Base-by-base conservation (phyloP, 495 filamentous ascomycete genomes). In the Patellaria atrata region DNA sequence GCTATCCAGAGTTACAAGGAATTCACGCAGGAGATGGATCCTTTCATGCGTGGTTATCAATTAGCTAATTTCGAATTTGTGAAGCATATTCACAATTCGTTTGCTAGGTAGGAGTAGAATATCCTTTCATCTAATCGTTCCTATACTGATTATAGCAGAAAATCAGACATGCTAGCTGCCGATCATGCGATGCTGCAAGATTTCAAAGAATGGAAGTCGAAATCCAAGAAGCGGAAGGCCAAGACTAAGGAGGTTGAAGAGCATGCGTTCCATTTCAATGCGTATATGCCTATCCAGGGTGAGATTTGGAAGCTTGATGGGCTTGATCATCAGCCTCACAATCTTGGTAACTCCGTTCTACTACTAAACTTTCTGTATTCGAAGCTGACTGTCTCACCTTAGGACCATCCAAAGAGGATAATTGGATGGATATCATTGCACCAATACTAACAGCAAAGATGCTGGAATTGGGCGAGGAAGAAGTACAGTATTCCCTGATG, bases 281-380 rank as follows among this genome's bases (percentile, higher is more conserved):
- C 84, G 3, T 93, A 81, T 49, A 76, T 94, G 27, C 84, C 87
- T 9, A 67, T 77, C 12, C 62, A 71, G 24, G 73, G 70, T 4
- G 61, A 71, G 22, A 66, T 93, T 11, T 97, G 85, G 83, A 80
- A 83, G 41, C 74, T 97, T 4, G 89, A 97, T 51, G 89, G 89
- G 2, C 62, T 97, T 4, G 71, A 85, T 54, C 58, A 61, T 20
- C 70, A 75, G 42, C 89, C 89, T 9, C 64, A 75, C 25, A 66
- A 67, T 37, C 58, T 93, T 21, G 80, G 83, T 77, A 59, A 14
- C 22, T 23, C 9, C n/a, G 59, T 9, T 56, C 63, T 28, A 64
- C 67, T 33, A 41, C 27, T 20, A 11, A 24, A 13, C 10, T 10
- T 23, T 10, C 12, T 14, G 5, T 2, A 13, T 13, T 14, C 15